Evolutionary conservation across 2,329 filamentous ascomycete species (phyloP), one percentile per base, ranked within the genome.

Genomic region (Phoma sp.): DNA sequence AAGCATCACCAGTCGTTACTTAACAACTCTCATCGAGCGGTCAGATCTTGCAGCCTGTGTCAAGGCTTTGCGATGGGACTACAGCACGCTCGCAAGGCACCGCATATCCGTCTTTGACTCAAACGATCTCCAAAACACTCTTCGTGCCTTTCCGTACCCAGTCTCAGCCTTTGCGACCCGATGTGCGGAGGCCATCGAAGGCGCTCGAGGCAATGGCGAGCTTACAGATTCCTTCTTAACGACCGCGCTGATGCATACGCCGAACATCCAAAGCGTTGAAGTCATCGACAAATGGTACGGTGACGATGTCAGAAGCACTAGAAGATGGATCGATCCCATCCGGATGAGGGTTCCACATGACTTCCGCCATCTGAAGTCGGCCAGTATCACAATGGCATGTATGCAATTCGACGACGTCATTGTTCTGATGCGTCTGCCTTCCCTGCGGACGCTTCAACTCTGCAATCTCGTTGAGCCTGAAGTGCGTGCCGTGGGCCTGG

Each of bases 281-380:
- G 15, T 55, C 35, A 38, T 55, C 27, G 52, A 55, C 47, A 51
- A 50, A 38, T 55, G 52, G 52, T 55, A 55, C 32, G 52, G 52
- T 43, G 43, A 55, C 32, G 43, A 55, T 15, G 32, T 55, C 5
- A 46, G 52, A 31, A 33, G 36, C 13, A 38, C 36, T 6, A 37
- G 52, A n/a, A 40, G 47, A 24, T 55, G 52, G 46, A 33, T 55
- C 4, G 52, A 55, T 10, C 52, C 52, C 2, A 51, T 55, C 4
- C 52, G 52, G 6, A 55, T 55, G 52, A 51, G 40, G 17, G 52
- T 43, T 0, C 41, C 46, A 5, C 52, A 55, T 13, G 36, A 33
- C 10, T 55, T 55, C 8, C 35, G 43, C 5, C 32, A 50, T 17
- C 17, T 55, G 15, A 46, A 35, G 32, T 55, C 46, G 4, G 52